Evolutionary conservation across 306 rosid species (phyloP), one percentile per base, ranked within the genome.

Genomic region (Rubus parviflorus): DNA sequence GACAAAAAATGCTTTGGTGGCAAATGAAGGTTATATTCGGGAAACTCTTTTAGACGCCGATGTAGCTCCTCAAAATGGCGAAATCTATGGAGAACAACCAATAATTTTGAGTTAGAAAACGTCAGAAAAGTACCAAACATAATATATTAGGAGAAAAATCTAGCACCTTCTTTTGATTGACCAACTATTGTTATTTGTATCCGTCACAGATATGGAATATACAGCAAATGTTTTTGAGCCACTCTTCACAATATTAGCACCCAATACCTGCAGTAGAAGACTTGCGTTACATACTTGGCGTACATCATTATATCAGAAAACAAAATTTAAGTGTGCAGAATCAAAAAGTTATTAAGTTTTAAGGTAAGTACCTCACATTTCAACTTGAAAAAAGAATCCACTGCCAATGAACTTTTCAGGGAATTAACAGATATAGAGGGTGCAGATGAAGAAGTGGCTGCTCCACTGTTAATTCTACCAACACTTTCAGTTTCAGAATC

Each of bases 41-140:
- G 85, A 85, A 90, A 96, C 85, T 88, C 97, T 87, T 96, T 96
- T 65, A 96, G 86, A 65, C 94, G 96, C 70, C 96, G 88, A 84
- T 92, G 99, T 73, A 96, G 89, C 89, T 96, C 99, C 90, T 96
- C 99, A 87, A 96, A 96, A 87, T 96, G 99, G 57, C 99, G 92
- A 87, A 96, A 96, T 91, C 99, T 96, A 62, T 25, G 49, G 64
- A 74, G 7, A 85, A 69, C 16, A 67, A 40, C 63, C 52, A 49
- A 76, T 12, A 68, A 35, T 45, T 2, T 62, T 43, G 63, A 75
- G 82, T 72, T 17, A 17, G 41, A 70, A 67, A 68, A 58, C 53
- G 22, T 73, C 13, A 12, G 51, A 62, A 76, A 16, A 68, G 40
- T 47, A 46, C 22, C 57, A 30, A 76, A 79, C n/a, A 57, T 35